phyloP scores from a whole-genome alignment of 192 early-diverging fungal genomes.

The Umbelopsis isabellina region DNA sequence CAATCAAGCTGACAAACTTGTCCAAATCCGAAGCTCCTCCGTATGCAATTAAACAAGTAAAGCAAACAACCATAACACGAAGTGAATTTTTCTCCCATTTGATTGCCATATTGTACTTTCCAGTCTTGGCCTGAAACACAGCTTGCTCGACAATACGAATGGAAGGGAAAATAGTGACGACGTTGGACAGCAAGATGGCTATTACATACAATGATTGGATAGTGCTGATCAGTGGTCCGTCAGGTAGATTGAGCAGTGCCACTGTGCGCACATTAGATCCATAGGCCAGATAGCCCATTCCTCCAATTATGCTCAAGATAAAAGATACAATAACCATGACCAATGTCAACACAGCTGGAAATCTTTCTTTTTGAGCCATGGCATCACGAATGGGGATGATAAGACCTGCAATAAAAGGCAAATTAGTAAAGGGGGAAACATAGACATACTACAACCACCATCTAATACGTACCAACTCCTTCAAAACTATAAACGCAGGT shows the following conservation, averaged over 20 bases:
- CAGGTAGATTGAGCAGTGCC: constrained; percentile 82
- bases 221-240: constrained; percentile 60
- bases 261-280: constrained; percentile 80
- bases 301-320: constrained; percentile 75
- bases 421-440: background rate
- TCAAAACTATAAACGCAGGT: constrained; percentile 94
- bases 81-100: constrained; percentile 80
- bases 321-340: constrained; percentile 72
- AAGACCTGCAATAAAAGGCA: constrained; percentile 26
- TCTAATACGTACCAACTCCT: constrained; percentile 73
- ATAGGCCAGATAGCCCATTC: constrained; percentile 79
- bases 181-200: constrained; percentile 88
- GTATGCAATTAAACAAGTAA: constrained; percentile 69
- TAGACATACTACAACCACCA: background rate
- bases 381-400: constrained; percentile 75
- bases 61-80: constrained; percentile 63
- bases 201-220: constrained; percentile 85
- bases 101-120: constrained; percentile 64
- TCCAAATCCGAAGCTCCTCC: constrained; percentile 80
- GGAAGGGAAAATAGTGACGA: constrained; percentile 84
- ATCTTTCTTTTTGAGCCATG: constrained; percentile 90
- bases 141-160: constrained; percentile 87
- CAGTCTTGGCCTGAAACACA: constrained; percentile 63
- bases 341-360: constrained; percentile 71
- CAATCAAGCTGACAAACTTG: constrained; percentile 85